phyloP scores from a whole-genome alignment of 768 basidiomycete species.

The Rhodotorula diobovata region DNA sequence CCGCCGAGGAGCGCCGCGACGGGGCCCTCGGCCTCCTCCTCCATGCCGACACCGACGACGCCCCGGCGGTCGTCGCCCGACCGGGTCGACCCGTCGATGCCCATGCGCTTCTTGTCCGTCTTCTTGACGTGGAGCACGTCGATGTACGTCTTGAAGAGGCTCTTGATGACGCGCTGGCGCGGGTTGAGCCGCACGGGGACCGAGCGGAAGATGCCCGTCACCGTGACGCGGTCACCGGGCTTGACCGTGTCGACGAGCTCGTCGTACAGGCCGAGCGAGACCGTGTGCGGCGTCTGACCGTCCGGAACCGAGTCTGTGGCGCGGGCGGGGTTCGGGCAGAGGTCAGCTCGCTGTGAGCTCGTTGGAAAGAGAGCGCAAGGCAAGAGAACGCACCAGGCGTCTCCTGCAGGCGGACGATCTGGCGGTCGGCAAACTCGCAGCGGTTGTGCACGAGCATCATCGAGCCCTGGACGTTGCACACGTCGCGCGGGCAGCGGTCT shows the following conservation, averaged over 20 bases:
- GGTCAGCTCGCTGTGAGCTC: too few relatives aligned
- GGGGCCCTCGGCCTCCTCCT: slow-evolving; percentile 56
- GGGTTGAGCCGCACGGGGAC: slow-evolving; percentile 94
- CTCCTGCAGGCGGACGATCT: slow-evolving; percentile 91
- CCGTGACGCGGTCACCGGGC: slow-evolving; percentile 84
- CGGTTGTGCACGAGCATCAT: slow-evolving; percentile 97
- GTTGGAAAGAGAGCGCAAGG: not conserved
- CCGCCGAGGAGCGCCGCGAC: slow-evolving; percentile 45
- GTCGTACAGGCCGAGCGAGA: slow-evolving; percentile 94
- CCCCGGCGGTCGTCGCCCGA: slow-evolving; percentile 53
- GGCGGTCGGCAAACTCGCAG: slow-evolving; percentile 90
- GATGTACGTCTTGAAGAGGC: slow-evolving; percentile 93
- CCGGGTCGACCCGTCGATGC: slow-evolving; percentile 73
- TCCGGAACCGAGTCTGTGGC: slow-evolving; percentile 80
- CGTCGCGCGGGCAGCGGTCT: slow-evolving; percentile 81
- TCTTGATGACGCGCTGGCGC: slow-evolving; percentile 82
- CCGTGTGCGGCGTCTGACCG: slow-evolving; percentile 96
- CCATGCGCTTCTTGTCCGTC: slow-evolving; percentile 61
- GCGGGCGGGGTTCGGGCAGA: not conserved
- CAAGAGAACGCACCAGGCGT: slow-evolving; percentile 58
- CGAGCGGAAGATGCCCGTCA: slow-evolving; percentile 91
- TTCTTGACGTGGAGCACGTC: slow-evolving; percentile 89
- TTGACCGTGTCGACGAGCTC: slow-evolving; percentile 95
- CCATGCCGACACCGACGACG: slow-evolving; percentile 66
- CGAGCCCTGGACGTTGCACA: slow-evolving; percentile 78